Percentiles rank a stretch among this genome's conserved stretches.
Conservation (phyloP, 495 filamentous ascomycete genomes). For the Xylaria acuta region DNA sequence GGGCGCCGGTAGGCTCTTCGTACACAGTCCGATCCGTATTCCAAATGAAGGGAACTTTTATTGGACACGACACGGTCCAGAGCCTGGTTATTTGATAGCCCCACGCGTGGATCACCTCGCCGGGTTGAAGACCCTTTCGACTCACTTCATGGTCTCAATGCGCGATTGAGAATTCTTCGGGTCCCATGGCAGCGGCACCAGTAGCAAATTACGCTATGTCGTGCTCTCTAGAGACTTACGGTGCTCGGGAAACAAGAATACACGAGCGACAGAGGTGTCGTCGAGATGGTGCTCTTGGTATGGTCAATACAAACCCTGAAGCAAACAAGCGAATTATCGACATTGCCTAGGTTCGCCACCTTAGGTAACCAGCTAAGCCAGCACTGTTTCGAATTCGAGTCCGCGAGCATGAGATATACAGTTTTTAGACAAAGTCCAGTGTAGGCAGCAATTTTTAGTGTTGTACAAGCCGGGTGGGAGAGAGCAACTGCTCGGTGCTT, state of each 20-base stretch:
- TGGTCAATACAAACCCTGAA: not conserved
- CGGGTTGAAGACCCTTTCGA: not conserved
- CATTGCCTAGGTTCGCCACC: not conserved
- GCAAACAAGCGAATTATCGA: slow-evolving; percentile 4
- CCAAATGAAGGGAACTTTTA: slow-evolving; percentile 29
- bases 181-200: not conserved
- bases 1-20: slow-evolving; percentile 23
- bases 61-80: slow-evolving; percentile 24
- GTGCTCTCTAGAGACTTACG: not conserved
- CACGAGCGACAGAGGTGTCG: not conserved
- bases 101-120: not conserved
- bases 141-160: not conserved
- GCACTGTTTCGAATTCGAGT: not conserved
- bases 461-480: slow-evolving; percentile 19
- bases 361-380: slow-evolving; percentile 9
- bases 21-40: slow-evolving; percentile 26
- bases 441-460: slow-evolving; percentile 18
- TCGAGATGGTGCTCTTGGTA: not conserved
- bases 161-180: not conserved
- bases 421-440: slow-evolving; percentile 7
- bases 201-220: not conserved
- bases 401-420: not conserved
- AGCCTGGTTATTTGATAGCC: slow-evolving; percentile 12
- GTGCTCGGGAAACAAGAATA: not conserved
- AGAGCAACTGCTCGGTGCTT: slow-evolving; percentile 15